A percentile compares a stretch with the other conserved stretches of the same genome.
phyloP scores from a whole-genome alignment of 2,329 filamentous ascomycete genomes.

The Coniochaeta sp. region DNA sequence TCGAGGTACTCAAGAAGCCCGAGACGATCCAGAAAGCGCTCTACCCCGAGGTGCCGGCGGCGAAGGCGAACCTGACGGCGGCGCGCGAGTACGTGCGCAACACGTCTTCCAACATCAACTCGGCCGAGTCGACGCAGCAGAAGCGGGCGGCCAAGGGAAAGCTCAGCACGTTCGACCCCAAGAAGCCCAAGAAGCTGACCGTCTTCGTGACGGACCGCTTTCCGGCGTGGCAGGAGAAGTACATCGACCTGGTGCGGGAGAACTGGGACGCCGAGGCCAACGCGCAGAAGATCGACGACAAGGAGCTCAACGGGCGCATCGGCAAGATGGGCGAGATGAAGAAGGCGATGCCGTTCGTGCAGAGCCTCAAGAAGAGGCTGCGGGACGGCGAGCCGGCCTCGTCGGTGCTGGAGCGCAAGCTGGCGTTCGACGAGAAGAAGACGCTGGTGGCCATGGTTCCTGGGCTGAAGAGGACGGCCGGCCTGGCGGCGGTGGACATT shows the following conservation, averaged over 20 bases:
- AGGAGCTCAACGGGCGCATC: conserved; percentile 69
- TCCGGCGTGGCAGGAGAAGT: conserved; percentile 87
- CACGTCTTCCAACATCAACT: conserved; percentile 74
- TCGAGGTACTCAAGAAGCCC: conserved; percentile 75
- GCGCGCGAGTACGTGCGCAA: conserved; percentile 62
- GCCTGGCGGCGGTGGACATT: conserved; percentile 64
- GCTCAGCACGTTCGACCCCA: conserved; percentile 74
- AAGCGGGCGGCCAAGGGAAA: conserved; percentile 96
- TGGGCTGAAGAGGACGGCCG: conserved; percentile 67
- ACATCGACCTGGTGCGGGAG: conserved; percentile 71
- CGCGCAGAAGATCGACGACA: conserved; percentile 61
- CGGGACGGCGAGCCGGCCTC: conserved; percentile 59
- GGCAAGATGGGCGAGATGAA: conserved; percentile 86
- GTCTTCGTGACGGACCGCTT: conserved; percentile 76
- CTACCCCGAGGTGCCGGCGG: conserved; percentile 63
- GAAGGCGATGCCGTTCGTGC: conserved; percentile 96
- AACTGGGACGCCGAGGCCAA: conserved; percentile 57
- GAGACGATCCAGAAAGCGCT: conserved; percentile 70
- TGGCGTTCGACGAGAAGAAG: conserved; percentile 78
- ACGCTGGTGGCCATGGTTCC: conserved; percentile 72
- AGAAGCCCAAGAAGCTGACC: conserved; percentile 84
- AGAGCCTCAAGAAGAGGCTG: conserved; percentile 77
- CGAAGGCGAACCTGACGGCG: conserved; percentile 63
- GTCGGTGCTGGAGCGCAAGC: conserved; percentile 72
- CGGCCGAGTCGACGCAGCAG: conserved; percentile 71